phyloP scores from a whole-genome alignment of 805 yeast species.

The Wickerhamiella sorbophila region DNA sequence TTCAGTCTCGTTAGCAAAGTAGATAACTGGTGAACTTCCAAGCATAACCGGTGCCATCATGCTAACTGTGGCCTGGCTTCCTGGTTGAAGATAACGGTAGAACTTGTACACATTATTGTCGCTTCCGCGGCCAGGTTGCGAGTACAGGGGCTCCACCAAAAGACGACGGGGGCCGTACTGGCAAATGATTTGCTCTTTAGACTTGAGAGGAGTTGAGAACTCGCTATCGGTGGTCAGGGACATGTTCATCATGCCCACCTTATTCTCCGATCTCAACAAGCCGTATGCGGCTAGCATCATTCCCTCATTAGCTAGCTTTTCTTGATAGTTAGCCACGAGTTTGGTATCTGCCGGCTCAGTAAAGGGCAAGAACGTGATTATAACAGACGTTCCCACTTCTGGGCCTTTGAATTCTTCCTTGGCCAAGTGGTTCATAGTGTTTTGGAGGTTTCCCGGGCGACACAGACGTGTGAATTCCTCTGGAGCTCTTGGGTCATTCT shows the following conservation, averaged over 20 bases:
- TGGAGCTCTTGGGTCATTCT: constrained; percentile 63
- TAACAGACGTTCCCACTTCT: constrained; percentile 50
- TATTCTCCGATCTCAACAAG: constrained; percentile 72
- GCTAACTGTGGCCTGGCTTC: constrained; percentile 62
- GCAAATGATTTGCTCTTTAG: constrained; percentile 66
- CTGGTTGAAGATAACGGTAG: constrained; percentile 72
- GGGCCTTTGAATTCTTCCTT: constrained; percentile 32
- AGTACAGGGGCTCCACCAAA: constrained; percentile 67
- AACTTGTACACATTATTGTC: constrained; percentile 78
- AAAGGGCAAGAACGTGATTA: constrained; percentile 31
- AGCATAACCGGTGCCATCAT: constrained; percentile 78
- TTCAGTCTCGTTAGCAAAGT: constrained; percentile 17
- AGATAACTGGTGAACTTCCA: constrained; percentile 39
- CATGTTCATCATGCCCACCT: constrained; percentile 68
- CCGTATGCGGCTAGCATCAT: constrained; percentile 45
- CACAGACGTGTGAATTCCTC: constrained; percentile 61
- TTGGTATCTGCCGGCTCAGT: constrained; percentile 3
- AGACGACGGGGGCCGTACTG: constrained; percentile 92
- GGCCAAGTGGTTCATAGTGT: constrained; percentile 51
- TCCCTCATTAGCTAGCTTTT: constrained; percentile 2
- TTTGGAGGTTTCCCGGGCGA: constrained; percentile 61
- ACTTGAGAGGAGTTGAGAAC: constrained; percentile 68
- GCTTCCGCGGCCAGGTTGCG: constrained; percentile 53
- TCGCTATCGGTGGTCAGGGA: constrained; percentile 82
- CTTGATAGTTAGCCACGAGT: background rate